Conservation (phyloP, 176 grass and related monocot species). For the Oryza brachyantha region DNA sequence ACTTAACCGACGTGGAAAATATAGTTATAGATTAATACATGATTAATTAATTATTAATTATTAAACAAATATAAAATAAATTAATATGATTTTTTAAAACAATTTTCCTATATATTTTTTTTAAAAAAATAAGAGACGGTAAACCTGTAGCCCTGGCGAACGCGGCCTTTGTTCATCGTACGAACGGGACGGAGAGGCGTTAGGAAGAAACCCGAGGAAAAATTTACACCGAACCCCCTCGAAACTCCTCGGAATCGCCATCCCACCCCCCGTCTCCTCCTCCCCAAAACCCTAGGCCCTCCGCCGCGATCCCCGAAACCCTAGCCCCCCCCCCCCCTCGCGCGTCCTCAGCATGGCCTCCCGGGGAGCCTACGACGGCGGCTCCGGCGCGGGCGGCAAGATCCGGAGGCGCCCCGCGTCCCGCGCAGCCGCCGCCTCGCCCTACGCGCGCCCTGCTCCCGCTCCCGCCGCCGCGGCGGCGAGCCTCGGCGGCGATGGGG, state of each 20-base stretch:
- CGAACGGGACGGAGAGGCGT: too few relatives aligned
- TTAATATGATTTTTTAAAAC: too few relatives aligned
- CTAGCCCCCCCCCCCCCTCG: constrained; percentile 17
- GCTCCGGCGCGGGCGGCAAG: constrained; percentile 34
- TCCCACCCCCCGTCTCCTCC: too few relatives aligned
- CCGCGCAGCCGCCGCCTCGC: constrained; percentile 27
- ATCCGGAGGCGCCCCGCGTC: constrained; percentile 10
- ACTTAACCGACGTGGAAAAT: too few relatives aligned
- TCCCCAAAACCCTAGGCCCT: constrained; percentile 12
- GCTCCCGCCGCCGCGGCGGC: not conserved
- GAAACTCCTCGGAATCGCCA: not conserved
- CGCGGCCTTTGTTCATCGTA: too few relatives aligned
- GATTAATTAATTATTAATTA: too few relatives aligned
- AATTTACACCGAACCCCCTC: not conserved
- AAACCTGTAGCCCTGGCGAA: too few relatives aligned
- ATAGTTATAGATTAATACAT: too few relatives aligned
- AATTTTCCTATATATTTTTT: too few relatives aligned
- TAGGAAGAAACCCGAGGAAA: too few relatives aligned
- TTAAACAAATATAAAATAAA: too few relatives aligned
- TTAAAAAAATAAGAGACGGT: too few relatives aligned
- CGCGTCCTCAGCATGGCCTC: constrained; percentile 30
- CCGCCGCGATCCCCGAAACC: constrained; percentile 3
- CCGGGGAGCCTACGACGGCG: constrained; percentile 32
- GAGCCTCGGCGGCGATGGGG: not conserved
- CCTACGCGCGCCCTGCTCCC: constrained; percentile 26